A percentile compares a stretch with the other conserved stretches of the same genome.
phyloP scores from a whole-genome alignment of 2,329 filamentous ascomycete genomes.

The Intubia oerlemansii region DNA sequence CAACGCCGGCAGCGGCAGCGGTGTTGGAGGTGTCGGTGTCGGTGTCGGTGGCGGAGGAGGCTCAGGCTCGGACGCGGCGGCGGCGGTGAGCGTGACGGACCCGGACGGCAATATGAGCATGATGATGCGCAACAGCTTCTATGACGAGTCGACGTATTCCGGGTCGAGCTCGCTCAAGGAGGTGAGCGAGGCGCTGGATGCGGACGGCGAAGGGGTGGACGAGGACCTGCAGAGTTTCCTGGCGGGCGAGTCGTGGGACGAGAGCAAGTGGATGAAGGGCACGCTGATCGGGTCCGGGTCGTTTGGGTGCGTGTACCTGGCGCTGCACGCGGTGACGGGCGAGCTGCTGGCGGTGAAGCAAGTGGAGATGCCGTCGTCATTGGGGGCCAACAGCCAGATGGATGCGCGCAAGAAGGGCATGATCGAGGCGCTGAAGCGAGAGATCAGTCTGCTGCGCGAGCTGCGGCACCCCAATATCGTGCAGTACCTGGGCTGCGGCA shows the following conservation, averaged over 20 bases:
- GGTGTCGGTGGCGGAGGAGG: no score
- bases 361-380: constrained; percentile 65
- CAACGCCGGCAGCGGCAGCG: no score
- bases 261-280: constrained; percentile 98
- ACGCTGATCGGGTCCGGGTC: constrained; percentile 92
- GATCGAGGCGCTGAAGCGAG: constrained; percentile 91
- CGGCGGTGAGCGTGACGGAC: constrained; percentile 53
- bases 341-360: constrained; percentile 98
- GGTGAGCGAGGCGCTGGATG: constrained; percentile 62
- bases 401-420: constrained; percentile 92
- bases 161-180: constrained; percentile 59
- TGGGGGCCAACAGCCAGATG: constrained; percentile 54
- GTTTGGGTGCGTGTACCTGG: constrained; percentile 88
- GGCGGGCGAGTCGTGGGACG: constrained; percentile 81
- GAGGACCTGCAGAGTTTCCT: constrained; percentile 81
- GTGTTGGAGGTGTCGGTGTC: no score
- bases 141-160: constrained; percentile 54
- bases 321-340: constrained; percentile 84
- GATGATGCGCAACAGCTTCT: constrained; percentile 53
- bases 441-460: constrained; percentile 84
- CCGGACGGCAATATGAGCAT: constrained; percentile 43
- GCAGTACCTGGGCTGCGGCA: constrained; percentile 89
- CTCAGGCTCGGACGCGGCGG: constrained; percentile 50
- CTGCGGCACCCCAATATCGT: constrained; percentile 95
- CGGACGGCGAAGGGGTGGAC: constrained; percentile 82